Conservation (phyloP, 1,139 yeast species). For the Debaryomycetaceae sp. region DNA sequence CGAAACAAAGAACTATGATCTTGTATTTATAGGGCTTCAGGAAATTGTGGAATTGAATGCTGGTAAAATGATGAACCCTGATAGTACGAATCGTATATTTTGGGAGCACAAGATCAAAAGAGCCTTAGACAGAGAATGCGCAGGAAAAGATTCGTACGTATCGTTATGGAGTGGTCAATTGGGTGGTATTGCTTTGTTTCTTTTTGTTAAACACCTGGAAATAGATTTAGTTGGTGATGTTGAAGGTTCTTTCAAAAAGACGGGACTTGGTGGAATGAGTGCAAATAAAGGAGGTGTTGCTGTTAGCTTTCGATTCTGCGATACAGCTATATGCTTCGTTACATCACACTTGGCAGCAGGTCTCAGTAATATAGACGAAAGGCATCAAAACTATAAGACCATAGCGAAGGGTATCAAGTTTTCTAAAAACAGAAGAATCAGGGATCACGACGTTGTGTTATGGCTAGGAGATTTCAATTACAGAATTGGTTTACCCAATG, state of each 20-base stretch:
- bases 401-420: constrained; percentile 58
- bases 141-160: constrained; percentile 50
- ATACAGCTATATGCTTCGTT: constrained; percentile 72
- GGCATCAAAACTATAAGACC: constrained; percentile 77
- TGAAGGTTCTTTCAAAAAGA: constrained; percentile 79
- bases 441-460: constrained; percentile 81
- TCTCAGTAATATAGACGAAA: constrained; percentile 65
- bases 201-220: constrained; percentile 58
- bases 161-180: constrained; percentile 83
- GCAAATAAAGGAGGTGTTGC: constrained; percentile 97
- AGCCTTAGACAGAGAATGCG: constrained; percentile 46
- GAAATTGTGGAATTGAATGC: constrained; percentile 92
- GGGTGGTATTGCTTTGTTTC: constrained; percentile 83
- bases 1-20: constrained; percentile 42
- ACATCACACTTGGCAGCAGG: constrained; percentile 95
- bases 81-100: constrained; percentile 61
- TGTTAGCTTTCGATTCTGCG: constrained; percentile 73
- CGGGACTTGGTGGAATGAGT: constrained; percentile 92
- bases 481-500: constrained; percentile 68
- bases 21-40: constrained; percentile 82
- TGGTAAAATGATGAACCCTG: constrained; percentile 82
- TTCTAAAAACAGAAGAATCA: constrained; percentile 46
- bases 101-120: constrained; percentile 76
- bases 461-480: constrained; percentile 95
- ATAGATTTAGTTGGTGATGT: constrained; percentile 56